Conservation (phyloP, 1,284 basidiomycete species). For the Leccinum variabile region DNA sequence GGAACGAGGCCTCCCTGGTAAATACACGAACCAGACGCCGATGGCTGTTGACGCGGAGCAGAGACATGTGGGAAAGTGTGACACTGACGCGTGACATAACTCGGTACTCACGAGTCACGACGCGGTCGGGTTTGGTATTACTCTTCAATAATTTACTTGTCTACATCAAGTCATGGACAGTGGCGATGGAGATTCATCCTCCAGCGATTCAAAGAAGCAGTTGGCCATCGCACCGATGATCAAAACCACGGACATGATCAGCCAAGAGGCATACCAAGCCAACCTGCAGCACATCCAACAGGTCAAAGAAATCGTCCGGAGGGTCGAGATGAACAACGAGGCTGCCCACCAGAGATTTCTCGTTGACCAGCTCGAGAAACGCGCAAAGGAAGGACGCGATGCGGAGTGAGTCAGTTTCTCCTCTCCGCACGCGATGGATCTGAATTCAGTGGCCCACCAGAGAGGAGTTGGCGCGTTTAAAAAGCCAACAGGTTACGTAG, state of each 20-base stretch:
- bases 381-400: conserved; percentile 30
- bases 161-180: conserved; percentile 20
- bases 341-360: conserved; percentile 33
- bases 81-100: conserved; percentile 24
- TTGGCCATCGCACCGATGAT: conserved; percentile 29
- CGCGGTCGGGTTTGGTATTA: neutral
- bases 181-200: conserved; percentile 4
- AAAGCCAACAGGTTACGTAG: conserved; percentile 19
- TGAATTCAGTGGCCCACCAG: conserved; percentile 13
- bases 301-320: conserved; percentile 27
- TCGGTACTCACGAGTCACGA: neutral
- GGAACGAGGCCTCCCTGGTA: conserved; percentile 39
- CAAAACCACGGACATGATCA: conserved; percentile 24
- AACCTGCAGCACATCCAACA: conserved; percentile 31
- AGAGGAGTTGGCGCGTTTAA: conserved; percentile 22
- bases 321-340: conserved; percentile 33
- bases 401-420: conserved; percentile 37
- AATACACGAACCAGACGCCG: conserved; percentile 33
- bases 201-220: conserved; percentile 11
- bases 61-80: conserved; percentile 25
- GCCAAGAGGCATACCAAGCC: conserved; percentile 26
- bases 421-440: neutral
- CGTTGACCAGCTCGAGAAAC: conserved; percentile 29
- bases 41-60: conserved; percentile 6
- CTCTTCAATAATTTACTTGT: neutral